Conservation (phyloP, 2,329 filamentous ascomycete genomes). For the Albophoma yamanashiensis region DNA sequence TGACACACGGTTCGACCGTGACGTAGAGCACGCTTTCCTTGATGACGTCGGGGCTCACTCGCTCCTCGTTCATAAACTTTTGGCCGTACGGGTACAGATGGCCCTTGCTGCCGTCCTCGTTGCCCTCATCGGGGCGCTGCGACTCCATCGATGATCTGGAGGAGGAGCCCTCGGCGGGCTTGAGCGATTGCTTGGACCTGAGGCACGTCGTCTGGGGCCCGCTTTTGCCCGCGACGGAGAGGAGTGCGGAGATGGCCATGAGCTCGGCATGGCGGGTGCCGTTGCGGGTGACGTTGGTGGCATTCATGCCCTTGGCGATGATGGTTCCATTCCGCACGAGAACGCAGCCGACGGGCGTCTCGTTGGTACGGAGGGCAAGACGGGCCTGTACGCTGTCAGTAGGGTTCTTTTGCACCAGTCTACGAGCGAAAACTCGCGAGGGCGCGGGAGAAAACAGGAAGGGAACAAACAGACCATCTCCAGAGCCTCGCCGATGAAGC, state of each 20-base stretch:
- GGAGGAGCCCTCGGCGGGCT: background rate
- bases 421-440: too few relatives aligned
- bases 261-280: slow-evolving; percentile 95
- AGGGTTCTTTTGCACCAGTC: background rate
- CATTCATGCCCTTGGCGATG: slow-evolving; percentile 90
- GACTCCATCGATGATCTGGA: slow-evolving; percentile 5
- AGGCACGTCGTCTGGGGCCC: slow-evolving; percentile 20
- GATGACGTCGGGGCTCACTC: slow-evolving; percentile 58
- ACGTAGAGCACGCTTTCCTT: slow-evolving; percentile 75
- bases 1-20: slow-evolving; percentile 96
- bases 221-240: slow-evolving; percentile 27
- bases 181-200: slow-evolving; percentile 19
- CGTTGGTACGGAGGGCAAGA: slow-evolving; percentile 71
- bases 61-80: slow-evolving; percentile 41
- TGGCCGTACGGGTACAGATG: slow-evolving; percentile 53
- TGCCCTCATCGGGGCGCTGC: slow-evolving; percentile 27
- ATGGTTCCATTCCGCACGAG: slow-evolving; percentile 71
- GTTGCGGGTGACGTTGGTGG: slow-evolving; percentile 83
- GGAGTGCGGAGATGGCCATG: slow-evolving; percentile 59
- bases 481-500: slow-evolving; percentile 77
- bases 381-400: slow-evolving; percentile 50
- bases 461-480: slow-evolving; percentile 54
- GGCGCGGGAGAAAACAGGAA: background rate
- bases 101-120: slow-evolving; percentile 42
- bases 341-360: slow-evolving; percentile 95